Evolutionary conservation across 495 filamentous ascomycete genomes (phyloP), one percentile per base, ranked within the genome.

Genomic region (Ascodesmis nigricans): DNA sequence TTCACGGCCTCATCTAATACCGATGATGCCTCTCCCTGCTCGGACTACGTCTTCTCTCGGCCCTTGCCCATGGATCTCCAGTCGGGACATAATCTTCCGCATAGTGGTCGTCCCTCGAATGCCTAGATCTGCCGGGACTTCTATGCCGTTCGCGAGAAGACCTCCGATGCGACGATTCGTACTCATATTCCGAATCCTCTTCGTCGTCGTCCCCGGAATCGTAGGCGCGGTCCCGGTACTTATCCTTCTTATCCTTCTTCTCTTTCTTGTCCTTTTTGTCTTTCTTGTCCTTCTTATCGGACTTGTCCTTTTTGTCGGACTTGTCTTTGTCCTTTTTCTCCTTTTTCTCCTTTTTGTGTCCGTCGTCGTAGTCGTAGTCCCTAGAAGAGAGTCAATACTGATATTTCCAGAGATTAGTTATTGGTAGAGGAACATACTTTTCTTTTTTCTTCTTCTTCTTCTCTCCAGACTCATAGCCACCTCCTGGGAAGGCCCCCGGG

Each of bases 211-310:
- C 44, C 28, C n/a, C n/a, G n/a, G n/a, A n/a, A n/a, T n/a, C n/a
- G n/a, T n/a, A n/a, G n/a, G n/a, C n/a, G n/a, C n/a, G n/a, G n/a
- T 47, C 39, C 30, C 40, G 37, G 14, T 46, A 45, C 30, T 33
- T 45, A 18, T 45, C 43, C 15, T 49, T 37, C 29, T 49, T 45
- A 30, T 44, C 34, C 29, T 47, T 40, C 10, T 39, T 39, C 14
- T 32, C 36, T 18, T 39, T 40, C 3, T 40, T 42, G 0, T 46
- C 32, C 18, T 44, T 40, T 9, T 43, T 33, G 13, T 39, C 29
- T 19, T 39, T 40, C 2, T 16, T 19, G 11, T 45, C 43, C 6
- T 48, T 21, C n/a, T n/a, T n/a, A n/a, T n/a, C n/a, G 16, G 19
- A 15, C 13, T 39, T 21, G 31, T 25, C 23, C 6, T n/a, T n/a